Evolutionary conservation across 108 stramenopile species (phyloP).

Genomic region (Schizochytrium sp.): DNA sequence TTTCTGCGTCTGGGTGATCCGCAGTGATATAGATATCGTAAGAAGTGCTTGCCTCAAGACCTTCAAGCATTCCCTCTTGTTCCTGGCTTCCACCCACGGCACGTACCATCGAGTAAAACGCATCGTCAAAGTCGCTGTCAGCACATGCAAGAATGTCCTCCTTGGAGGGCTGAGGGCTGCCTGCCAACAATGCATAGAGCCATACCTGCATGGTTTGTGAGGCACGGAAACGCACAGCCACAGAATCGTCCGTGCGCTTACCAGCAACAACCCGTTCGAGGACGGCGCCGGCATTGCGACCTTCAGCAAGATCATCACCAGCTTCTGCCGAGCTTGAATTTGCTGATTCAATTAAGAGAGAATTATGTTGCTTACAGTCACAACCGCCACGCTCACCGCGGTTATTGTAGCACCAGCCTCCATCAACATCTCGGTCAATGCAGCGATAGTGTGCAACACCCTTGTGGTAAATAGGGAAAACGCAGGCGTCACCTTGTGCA

Average conservation of each 20-base stretch:
- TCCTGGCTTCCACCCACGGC: neutral
- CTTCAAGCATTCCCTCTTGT: constrained; percentile 10
- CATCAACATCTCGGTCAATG: neutral
- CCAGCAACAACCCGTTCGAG: neutral
- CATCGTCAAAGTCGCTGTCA: constrained; percentile 7
- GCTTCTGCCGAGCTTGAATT: neutral
- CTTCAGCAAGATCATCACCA: neutral
- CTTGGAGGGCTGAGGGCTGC: neutral
- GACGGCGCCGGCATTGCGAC: neutral
- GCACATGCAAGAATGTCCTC: constrained; percentile 18
- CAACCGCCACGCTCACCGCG: constrained; percentile 47
- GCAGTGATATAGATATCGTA: constrained; percentile 44
- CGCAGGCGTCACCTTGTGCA: constrained; percentile 28
- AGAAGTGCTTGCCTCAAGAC: constrained; percentile 20
- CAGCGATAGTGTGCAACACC: constrained; percentile 45
- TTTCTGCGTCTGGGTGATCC: constrained; percentile 18
- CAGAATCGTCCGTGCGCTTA: neutral
- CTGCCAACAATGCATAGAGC: constrained; percentile 10
- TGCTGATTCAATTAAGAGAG: too few species aligned
- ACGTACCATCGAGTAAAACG: neutral
- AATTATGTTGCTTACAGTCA: neutral
- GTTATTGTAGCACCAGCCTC: constrained; percentile 52
- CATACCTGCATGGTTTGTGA: constrained; percentile 5
- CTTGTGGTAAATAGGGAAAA: constrained; percentile 28
- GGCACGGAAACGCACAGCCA: neutral